A percentile compares a stretch with the other conserved stretches of the same genome.
phyloP scores from a whole-genome alignment of 2,329 filamentous ascomycete species.

The Myotisia sp. region DNA sequence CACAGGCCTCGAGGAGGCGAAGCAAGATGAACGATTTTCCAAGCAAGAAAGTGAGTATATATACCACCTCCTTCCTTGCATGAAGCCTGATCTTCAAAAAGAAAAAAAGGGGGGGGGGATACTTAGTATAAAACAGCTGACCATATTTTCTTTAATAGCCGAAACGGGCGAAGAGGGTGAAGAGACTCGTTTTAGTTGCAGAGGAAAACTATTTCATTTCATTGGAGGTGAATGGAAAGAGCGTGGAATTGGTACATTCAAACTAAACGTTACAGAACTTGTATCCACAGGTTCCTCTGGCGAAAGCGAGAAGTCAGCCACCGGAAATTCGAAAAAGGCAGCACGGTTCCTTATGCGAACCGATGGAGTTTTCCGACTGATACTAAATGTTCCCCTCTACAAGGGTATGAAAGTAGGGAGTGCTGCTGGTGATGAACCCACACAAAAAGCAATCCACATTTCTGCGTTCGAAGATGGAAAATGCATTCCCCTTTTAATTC shows the following conservation, averaged over 20 bases:
- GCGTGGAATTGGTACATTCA: slow-evolving; percentile 67
- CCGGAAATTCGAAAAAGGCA: slow-evolving; percentile 24
- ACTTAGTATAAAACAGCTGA: background rate
- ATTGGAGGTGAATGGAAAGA: slow-evolving; percentile 73
- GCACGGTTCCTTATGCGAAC: slow-evolving; percentile 79
- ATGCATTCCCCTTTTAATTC: slow-evolving; percentile 40
- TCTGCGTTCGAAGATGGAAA: slow-evolving; percentile 42
- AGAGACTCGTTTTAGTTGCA: slow-evolving; percentile 56
- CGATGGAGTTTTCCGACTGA: slow-evolving; percentile 72
- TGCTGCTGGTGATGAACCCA: slow-evolving; percentile 45
- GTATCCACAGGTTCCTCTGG: slow-evolving; percentile 30
- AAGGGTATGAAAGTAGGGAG: slow-evolving; percentile 68
- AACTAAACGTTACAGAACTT: slow-evolving; percentile 59
- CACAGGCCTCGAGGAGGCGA: slow-evolving; percentile 37
- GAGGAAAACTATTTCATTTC: slow-evolving; percentile 75
- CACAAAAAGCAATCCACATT: slow-evolving; percentile 56
- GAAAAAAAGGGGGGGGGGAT: too few relatives aligned
- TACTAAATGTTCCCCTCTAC: slow-evolving; percentile 71
- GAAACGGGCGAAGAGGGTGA: slow-evolving; percentile 84
- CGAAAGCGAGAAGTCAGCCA: slow-evolving; percentile 20
- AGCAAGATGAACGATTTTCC: slow-evolving; percentile 36
- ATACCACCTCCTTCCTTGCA: background rate
- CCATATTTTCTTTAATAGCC: slow-evolving; percentile 33
- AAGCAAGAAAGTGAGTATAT: slow-evolving; percentile 50
- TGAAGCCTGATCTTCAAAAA: too few relatives aligned